Base-by-base conservation (phyloP, 805 yeast species). In the Ogataea ramenticola region DNA sequence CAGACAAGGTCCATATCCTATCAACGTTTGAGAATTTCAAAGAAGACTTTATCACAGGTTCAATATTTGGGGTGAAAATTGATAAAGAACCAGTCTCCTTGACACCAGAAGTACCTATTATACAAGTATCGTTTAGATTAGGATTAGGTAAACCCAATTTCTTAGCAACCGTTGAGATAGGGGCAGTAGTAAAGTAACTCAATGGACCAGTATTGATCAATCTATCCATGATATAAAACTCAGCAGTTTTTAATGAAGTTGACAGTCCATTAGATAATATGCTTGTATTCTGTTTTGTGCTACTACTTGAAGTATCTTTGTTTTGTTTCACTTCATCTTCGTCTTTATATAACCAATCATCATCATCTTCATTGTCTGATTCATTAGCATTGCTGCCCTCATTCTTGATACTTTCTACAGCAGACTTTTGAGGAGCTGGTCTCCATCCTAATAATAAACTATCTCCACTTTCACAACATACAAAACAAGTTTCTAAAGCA, bases 191-290 rank as follows among this genome's bases (percentile, higher is more conserved):
- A 49, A 89, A 72, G 35, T 80, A 77, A 2, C 85, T 70, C 12
- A 85, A 67, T 0, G 96, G 96, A 0, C 96, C 96, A 50, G 75
- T 69, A 53, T 81, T 85, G 2, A 72, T 54, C 11, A 89, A 56
- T 1, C 65, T 62, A 50, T 87, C 93, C 29, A 72, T 65, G 17
- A 67, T 54, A 16, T 66, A 61, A 45, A 82, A 75, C 49, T 64
- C 57, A 49, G 65, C 61, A 50, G 39, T 49, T 21, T 10, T 3
- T 14, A 39, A 16, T 8, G 41, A 31, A 3, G 36, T 17, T 4
- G 17, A 17, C 7, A 6, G 20, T 6, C 10, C 19, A 16, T 19
- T 32, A 37, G 16, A 45, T 29, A n/a, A n/a, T n/a, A n/a, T n/a
- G n/a, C n/a, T n/a, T n/a, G n/a, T n/a, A n/a, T n/a, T n/a, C n/a